Evolutionary conservation across 306 rosid genomes (phyloP), one percentile per base, ranked within the genome.

Genomic region (Cyclanthera cordifolia): DNA sequence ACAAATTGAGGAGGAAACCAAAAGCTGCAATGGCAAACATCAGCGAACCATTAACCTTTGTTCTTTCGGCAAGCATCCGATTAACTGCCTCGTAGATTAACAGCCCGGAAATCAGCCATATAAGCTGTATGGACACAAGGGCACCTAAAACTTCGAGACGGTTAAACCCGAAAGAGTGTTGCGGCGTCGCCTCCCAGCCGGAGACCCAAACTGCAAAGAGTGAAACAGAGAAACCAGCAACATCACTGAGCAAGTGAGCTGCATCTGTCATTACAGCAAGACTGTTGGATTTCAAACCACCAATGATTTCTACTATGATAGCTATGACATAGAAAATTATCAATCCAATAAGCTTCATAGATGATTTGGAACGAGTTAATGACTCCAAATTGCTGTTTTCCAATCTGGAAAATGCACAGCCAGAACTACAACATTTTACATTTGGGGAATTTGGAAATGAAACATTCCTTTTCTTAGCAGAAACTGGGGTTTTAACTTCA

Each of bases 91-190:
- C 96, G 75, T 86, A 83, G 67, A 88, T 85, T 59, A 93, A 78
- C 73, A 82, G 34, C 66, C 86, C 90, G 77, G 99, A 86, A 78
- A 93, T 82, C 56, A 78, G 72, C 99, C 99, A 93, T 67, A 93
- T 88, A 47, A 93, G 80, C 82, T 83, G 96, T 57, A 90, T 85
- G 28, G 99, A 93, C 9, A 88, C 45, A 75, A 93, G 94, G 17
- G 99, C 97, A 21, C 97, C 95, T 70, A 93, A 57, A 74, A 93
- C 90, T 81, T 93, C 99, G 14, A 93, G 91, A 46, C 95, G 91
- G 24, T 74, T 83, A 81, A 82, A 90, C 60, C 99, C 99, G 0
- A 84, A 93, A 28, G 99, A 88, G 32, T 86, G 91, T 34, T 68
- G 56, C 0, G 95, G 82, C 2, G 95, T 90, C 19, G 95, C 91